Conservation (phyloP, 441 rosid genomes). For the Populus hybrid region DNA sequence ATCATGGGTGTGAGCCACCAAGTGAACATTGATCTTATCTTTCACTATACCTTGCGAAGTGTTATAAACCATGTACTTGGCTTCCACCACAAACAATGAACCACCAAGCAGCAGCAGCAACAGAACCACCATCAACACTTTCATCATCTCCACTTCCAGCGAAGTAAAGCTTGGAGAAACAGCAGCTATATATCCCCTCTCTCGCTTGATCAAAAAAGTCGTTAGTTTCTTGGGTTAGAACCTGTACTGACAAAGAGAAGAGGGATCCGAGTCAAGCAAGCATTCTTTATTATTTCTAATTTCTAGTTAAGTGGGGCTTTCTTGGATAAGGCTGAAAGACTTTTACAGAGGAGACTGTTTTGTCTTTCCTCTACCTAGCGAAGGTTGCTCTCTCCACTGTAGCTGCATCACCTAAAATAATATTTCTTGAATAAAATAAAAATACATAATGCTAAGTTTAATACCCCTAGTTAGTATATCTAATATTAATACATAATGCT, state of each 20-base stretch:
- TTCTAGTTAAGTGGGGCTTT: not conserved
- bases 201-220: not conserved
- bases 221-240: not conserved
- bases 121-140: not conserved
- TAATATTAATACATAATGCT: too few relatives aligned
- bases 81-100: not conserved
- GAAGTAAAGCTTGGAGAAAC: not conserved
- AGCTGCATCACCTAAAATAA: not conserved
- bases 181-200: not conserved
- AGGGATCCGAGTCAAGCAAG: not conserved
- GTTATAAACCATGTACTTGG: constrained; percentile 64
- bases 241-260: not conserved
- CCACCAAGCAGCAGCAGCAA: not conserved
- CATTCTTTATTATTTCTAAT: too few relatives aligned
- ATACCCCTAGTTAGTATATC: too few relatives aligned
- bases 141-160: not conserved
- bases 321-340: not conserved
- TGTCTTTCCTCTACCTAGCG: not conserved
- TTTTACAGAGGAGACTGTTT: not conserved
- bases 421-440: not conserved
- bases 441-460: too few relatives aligned
- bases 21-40: constrained; percentile 87
- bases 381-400: too few relatives aligned
- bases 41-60: constrained; percentile 77
- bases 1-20: constrained; percentile 94